These are phyloP conservation scores for Rosa chinensis DNA, from an alignment of 306 rosid genomes.

Conservation along the genomic window DNA sequence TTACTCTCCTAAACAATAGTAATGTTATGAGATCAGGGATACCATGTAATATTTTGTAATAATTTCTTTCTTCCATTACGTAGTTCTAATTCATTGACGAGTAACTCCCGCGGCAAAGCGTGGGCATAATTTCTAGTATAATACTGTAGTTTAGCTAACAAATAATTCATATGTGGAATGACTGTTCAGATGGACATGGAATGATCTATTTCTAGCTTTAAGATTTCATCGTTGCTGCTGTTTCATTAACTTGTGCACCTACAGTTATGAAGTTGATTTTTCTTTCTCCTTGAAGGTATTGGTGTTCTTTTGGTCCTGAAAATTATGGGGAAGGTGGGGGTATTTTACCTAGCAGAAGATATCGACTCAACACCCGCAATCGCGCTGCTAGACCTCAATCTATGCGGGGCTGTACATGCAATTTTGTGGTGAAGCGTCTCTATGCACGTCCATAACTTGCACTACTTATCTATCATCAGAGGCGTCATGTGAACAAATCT, in stretches of 20 bases:
- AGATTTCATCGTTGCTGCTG: neutral
- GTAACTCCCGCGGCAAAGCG: no score
- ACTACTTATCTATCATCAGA: constrained; percentile 68
- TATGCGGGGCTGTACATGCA: constrained; percentile 94
- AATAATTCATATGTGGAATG: neutral
- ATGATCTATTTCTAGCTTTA: neutral
- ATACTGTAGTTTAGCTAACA: neutral
- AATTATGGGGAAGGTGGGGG: constrained; percentile 94
- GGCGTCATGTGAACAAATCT: constrained; percentile 83
- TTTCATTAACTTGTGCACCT: neutral
- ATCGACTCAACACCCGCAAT: constrained; percentile 90
- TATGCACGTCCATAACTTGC: constrained; percentile 89
- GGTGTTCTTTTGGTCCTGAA: constrained; percentile 99
- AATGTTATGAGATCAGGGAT: no score
- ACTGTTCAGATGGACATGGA: neutral
- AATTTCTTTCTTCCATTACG: no score
- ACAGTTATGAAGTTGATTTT: constrained; percentile 16
- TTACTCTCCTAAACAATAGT: no score
- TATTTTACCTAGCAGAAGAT: constrained; percentile 86
- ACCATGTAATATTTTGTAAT: no score
- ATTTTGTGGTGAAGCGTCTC: constrained; percentile 84
- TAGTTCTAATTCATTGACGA: no score
- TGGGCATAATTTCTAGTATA: no score
- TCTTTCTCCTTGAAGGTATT: constrained; percentile 57
- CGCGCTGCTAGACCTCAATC: constrained; percentile 99